Evolutionary conservation across 768 basidiomycete species (phyloP).

Genomic region (Hortiboletus campestris): DNA sequence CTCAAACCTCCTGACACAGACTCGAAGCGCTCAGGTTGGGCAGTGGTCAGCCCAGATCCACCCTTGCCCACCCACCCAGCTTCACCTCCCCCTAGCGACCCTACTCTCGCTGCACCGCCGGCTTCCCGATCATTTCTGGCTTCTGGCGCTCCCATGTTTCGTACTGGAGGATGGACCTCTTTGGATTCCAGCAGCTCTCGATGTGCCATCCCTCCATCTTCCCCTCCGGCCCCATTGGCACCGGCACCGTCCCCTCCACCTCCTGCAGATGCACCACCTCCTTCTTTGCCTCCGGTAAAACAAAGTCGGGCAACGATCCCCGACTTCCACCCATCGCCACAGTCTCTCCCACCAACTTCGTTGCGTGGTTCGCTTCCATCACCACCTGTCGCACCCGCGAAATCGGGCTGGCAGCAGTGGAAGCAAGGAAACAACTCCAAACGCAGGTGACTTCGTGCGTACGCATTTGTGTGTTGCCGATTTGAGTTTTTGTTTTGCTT

Average conservation of each 20-base stretch:
- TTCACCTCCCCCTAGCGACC: conserved; percentile 9
- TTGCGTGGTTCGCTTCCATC: conserved; percentile 16
- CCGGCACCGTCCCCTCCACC: conserved; percentile 20
- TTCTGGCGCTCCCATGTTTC: conserved; percentile 46
- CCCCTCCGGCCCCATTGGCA: conserved; percentile 15
- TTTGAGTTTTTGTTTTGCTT: not conserved
- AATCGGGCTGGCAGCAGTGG: conserved; percentile 60
- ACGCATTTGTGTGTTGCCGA: not conserved
- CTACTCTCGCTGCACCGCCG: conserved; percentile 15
- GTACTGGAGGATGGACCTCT: conserved; percentile 65
- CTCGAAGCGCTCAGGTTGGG: conserved; percentile 16
- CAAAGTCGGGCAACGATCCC: not conserved
- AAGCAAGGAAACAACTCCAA: conserved; percentile 22
- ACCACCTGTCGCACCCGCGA: conserved; percentile 19
- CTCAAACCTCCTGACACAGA: conserved; percentile 11
- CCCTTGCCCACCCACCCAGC: too few species aligned
- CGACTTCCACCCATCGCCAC: conserved; percentile 13
- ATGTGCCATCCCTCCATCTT: conserved; percentile 20
- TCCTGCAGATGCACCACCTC: conserved; percentile 6
- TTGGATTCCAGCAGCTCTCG: conserved; percentile 50
- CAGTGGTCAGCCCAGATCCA: conserved; percentile 12
- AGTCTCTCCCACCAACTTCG: conserved; percentile 6
- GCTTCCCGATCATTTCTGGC: conserved; percentile 13
- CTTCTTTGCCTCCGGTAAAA: conserved; percentile 1
- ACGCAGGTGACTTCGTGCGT: conserved; percentile 17